Percentiles rank a stretch among this genome's conserved stretches.
phyloP scores from a whole-genome alignment of 306 rosid genomes.

The Carpinus viminea region DNA sequence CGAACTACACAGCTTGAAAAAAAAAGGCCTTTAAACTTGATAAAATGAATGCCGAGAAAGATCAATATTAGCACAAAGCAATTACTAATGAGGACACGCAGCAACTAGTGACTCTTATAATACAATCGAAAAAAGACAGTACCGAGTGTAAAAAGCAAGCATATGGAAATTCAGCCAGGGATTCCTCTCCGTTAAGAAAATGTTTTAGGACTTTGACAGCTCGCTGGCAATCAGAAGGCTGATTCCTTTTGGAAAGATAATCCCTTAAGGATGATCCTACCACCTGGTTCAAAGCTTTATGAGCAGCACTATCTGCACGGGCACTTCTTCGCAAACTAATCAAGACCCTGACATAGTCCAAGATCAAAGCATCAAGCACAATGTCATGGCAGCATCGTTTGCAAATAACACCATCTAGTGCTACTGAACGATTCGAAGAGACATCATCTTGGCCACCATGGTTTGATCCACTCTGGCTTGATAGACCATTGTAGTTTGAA shows the following conservation, averaged over 20 bases:
- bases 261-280: conserved; percentile 58
- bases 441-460: conserved; percentile 59
- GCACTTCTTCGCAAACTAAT: conserved; percentile 70
- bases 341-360: conserved; percentile 88
- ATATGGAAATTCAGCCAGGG: conserved; percentile 90
- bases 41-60: background rate
- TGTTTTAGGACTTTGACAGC: conserved; percentile 38
- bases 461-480: conserved; percentile 63
- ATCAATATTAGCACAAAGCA: background rate
- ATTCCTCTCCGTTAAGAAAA: conserved; percentile 72
- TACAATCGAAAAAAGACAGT: conserved; percentile 24
- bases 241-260: conserved; percentile 45
- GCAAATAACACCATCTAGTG: conserved; percentile 75
- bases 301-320: conserved; percentile 70
- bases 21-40: too few relatives aligned
- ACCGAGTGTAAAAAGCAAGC: conserved; percentile 88
- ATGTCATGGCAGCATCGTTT: conserved; percentile 73
- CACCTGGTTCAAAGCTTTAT: conserved; percentile 70
- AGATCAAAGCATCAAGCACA: conserved; percentile 71
- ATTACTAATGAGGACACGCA: background rate
- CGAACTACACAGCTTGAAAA: too few relatives aligned
- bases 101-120: background rate
- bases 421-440: conserved; percentile 59
- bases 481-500: conserved; percentile 52
- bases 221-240: conserved; percentile 34